phyloP scores from a whole-genome alignment of 78 protist genomes.

The Cavenderia fasciculata region DNA sequence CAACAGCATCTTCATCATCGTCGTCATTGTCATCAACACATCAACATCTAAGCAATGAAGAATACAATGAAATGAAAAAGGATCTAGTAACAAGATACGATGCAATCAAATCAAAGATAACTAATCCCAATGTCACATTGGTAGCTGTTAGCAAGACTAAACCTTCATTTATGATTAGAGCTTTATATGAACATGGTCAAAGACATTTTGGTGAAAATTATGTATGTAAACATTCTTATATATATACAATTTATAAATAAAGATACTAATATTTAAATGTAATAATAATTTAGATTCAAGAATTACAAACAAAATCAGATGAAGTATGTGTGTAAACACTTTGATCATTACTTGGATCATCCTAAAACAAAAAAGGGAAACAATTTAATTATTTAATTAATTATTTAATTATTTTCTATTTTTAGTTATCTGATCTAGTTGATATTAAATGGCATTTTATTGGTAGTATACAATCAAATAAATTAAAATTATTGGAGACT shows the following conservation, averaged over 20 bases:
- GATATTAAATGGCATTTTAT: constrained; percentile 81
- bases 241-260: not conserved
- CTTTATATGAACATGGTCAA: constrained; percentile 64
- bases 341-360: not conserved
- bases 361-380: too few relatives aligned
- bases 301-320: constrained; percentile 55
- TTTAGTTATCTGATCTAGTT: constrained; percentile 6
- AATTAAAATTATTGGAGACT: constrained; percentile 7
- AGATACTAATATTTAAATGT: not conserved
- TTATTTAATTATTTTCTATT: too few relatives aligned
- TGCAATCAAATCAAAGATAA: constrained; percentile 3
- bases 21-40: too few relatives aligned
- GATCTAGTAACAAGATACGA: constrained; percentile 19
- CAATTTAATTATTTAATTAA: too few relatives aligned
- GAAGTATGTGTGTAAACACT: not conserved
- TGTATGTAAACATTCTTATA: not conserved
- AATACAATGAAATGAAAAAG: too few relatives aligned
- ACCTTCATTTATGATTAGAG: constrained; percentile 52
- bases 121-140: constrained; percentile 24
- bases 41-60: too few relatives aligned
- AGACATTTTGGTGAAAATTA: constrained; percentile 81
- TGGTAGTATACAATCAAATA: constrained; percentile 78
- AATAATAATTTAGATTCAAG: constrained; percentile 54
- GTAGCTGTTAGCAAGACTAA: constrained; percentile 81
- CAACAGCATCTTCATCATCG: too few relatives aligned